These are phyloP conservation scores for Maudiozyma serrabonitensis DNA, from an alignment of 805 yeast genomes.

Conservation along the genomic window DNA sequence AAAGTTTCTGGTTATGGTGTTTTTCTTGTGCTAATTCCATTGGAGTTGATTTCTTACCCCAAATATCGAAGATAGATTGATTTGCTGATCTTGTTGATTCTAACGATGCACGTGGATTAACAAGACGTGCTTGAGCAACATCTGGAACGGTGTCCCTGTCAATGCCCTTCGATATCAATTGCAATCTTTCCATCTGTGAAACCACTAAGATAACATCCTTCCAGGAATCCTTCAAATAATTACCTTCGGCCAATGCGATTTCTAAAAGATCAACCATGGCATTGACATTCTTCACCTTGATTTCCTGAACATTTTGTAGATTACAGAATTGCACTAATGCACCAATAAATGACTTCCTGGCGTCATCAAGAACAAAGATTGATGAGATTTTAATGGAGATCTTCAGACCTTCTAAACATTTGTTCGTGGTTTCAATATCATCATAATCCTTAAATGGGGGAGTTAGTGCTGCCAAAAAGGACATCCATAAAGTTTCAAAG, in stretches of 20 bases:
- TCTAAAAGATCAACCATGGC: slow-evolving; percentile 70
- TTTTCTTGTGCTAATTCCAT: slow-evolving; percentile 61
- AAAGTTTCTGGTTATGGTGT: slow-evolving; percentile 60
- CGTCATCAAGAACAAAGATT: slow-evolving; percentile 71
- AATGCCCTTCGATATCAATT: slow-evolving; percentile 77
- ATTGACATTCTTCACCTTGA: slow-evolving; percentile 68
- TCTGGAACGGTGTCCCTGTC: slow-evolving; percentile 81
- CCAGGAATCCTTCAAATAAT: slow-evolving; percentile 70
- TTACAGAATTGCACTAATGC: slow-evolving; percentile 84
- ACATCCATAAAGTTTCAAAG: slow-evolving; percentile 95
- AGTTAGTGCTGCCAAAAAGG: slow-evolving; percentile 85
- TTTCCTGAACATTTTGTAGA: slow-evolving; percentile 66
- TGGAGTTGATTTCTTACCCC: slow-evolving; percentile 45
- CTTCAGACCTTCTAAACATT: slow-evolving; percentile 78
- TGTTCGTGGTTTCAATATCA: slow-evolving; percentile 55
- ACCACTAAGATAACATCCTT: slow-evolving; percentile 67
- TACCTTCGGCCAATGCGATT: slow-evolving; percentile 73
- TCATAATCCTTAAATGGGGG: slow-evolving; percentile 88
- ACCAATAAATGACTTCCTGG: slow-evolving; percentile 81
- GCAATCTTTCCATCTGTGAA: slow-evolving; percentile 86
- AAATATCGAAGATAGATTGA: slow-evolving; percentile 47
- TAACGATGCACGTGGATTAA: slow-evolving; percentile 40
- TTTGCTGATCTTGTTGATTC: slow-evolving; percentile 38
- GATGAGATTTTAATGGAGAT: slow-evolving; percentile 77
- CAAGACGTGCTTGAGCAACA: slow-evolving; percentile 63